Percentiles rank a stretch among this genome's conserved stretches.
These are phyloP conservation scores for Candida oleophila DNA, from an alignment of 805 yeast species.

Conservation along the genomic window DNA sequence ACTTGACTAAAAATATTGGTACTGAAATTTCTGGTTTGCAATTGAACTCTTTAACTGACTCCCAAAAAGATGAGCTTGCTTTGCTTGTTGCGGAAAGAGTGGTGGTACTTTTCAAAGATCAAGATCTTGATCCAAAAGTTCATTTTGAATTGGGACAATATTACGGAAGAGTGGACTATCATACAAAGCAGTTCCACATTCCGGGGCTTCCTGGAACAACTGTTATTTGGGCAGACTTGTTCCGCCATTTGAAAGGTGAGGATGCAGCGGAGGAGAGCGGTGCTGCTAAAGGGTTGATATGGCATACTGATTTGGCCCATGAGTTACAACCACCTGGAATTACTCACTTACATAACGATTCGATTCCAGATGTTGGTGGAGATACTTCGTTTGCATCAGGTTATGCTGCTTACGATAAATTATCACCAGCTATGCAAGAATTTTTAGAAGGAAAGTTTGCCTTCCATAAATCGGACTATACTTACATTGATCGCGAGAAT, in stretches of 20 bases:
- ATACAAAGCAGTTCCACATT: constrained; percentile 44
- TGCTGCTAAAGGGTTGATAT: constrained; percentile 24
- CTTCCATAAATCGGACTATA: constrained; percentile 33
- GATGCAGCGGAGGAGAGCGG: constrained; percentile 13
- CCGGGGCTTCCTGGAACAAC: constrained; percentile 28
- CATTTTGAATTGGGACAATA: constrained; percentile 31
- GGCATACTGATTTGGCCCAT: constrained; percentile 39
- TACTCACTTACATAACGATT: constrained; percentile 35
- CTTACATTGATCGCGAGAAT: constrained; percentile 37
- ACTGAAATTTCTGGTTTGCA: constrained; percentile 60
- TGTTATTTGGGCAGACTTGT: too few species aligned
- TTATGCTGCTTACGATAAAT: constrained; percentile 38
- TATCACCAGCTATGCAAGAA: constrained; percentile 37
- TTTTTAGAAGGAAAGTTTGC: constrained; percentile 34
- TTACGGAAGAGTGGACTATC: constrained; percentile 42
- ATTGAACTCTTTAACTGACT: constrained; percentile 49
- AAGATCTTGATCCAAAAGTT: constrained; percentile 50
- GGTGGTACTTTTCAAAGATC: constrained; percentile 63
- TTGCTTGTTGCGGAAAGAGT: constrained; percentile 65
- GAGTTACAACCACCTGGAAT: constrained; percentile 42
- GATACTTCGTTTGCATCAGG: constrained; percentile 40
- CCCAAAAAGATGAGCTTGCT: constrained; percentile 68
- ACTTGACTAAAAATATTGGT: too few species aligned
- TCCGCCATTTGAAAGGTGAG: too few species aligned
- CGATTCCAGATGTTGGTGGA: constrained; percentile 33